These are phyloP conservation scores for Aspergillus cavernicola DNA, from an alignment of 495 filamentous ascomycete species.

Conservation along the genomic window DNA sequence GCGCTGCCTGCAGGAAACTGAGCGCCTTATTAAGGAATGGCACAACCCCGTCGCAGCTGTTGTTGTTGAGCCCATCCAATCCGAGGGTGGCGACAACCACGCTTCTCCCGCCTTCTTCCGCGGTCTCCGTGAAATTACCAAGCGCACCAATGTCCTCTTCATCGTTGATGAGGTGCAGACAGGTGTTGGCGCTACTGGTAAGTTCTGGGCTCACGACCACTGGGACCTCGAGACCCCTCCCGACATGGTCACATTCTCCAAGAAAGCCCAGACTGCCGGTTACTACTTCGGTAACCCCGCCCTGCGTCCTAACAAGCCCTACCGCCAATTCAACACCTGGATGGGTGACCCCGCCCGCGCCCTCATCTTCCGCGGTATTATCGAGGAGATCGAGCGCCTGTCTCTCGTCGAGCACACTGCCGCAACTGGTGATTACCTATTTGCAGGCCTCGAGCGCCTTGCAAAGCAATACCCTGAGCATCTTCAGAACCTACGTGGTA, in stretches of 20 bases:
- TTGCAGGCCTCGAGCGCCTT: constrained; percentile 62
- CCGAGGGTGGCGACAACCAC: constrained; percentile 98
- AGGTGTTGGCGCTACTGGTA: constrained; percentile 86
- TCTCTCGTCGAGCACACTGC: constrained; percentile 80
- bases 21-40: constrained; percentile 78
- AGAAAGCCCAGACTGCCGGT: constrained; percentile 97
- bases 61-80: constrained; percentile 94
- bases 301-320: constrained; percentile 96
- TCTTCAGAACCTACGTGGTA: constrained; percentile 86
- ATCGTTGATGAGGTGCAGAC: constrained; percentile 99
- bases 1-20: constrained; percentile 83
- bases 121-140: constrained; percentile 80
- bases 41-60: constrained; percentile 87
- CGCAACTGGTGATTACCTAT: constrained; percentile 80
- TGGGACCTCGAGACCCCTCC: constrained; percentile 82
- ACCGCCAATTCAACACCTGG: constrained; percentile 99
- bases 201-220: constrained; percentile 99
- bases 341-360: constrained; percentile 96
- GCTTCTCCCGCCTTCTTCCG: constrained; percentile 90
- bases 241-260: constrained; percentile 98
- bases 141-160: constrained; percentile 80
- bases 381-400: constrained; percentile 79
- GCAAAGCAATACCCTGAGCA: constrained; percentile 73
- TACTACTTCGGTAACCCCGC: constrained; percentile 91
- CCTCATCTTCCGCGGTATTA: constrained; percentile 87